Evolutionary conservation across 768 basidiomycete genomes (phyloP).

Genomic region (Lyophyllum atratum): DNA sequence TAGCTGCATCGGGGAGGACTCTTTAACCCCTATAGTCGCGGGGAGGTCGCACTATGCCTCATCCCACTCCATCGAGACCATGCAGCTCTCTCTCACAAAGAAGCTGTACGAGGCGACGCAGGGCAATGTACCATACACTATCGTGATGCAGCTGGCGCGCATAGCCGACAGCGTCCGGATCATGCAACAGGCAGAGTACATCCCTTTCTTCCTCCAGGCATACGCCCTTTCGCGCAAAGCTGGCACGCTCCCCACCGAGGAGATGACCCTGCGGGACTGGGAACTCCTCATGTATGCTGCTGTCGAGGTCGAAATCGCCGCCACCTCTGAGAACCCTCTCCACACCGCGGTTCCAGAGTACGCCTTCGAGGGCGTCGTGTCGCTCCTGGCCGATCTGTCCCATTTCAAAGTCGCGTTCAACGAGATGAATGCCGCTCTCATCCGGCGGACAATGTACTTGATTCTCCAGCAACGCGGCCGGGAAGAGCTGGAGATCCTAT

Average conservation of each 20-base stretch:
- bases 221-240: constrained; percentile 40
- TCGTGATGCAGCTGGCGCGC: constrained; percentile 35
- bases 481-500: constrained; percentile 25
- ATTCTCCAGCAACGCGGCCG: constrained; percentile 24
- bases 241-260: constrained; percentile 22
- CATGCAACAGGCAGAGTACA: constrained; percentile 32
- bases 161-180: constrained; percentile 34
- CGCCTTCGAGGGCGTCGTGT: constrained; percentile 40
- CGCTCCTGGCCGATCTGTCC: constrained; percentile 44
- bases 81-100: constrained; percentile 23
- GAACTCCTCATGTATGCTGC: constrained; percentile 47
- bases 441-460: constrained; percentile 26
- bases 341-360: constrained; percentile 23
- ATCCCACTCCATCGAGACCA: constrained; percentile 16
- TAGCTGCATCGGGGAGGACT: constrained; percentile 8
- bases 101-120: constrained; percentile 22
- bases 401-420: constrained; percentile 30
- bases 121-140: constrained; percentile 24
- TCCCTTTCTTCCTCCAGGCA: constrained; percentile 42
- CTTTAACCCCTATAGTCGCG: neutral
- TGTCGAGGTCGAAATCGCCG: constrained; percentile 33
- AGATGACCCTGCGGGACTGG: constrained; percentile 44
- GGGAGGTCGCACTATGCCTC: neutral
- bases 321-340: constrained; percentile 25
- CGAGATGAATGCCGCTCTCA: constrained; percentile 24